These are phyloP conservation scores for Peribolospora baueri DNA, from an alignment of 768 basidiomycete genomes.

Conservation along the genomic window DNA sequence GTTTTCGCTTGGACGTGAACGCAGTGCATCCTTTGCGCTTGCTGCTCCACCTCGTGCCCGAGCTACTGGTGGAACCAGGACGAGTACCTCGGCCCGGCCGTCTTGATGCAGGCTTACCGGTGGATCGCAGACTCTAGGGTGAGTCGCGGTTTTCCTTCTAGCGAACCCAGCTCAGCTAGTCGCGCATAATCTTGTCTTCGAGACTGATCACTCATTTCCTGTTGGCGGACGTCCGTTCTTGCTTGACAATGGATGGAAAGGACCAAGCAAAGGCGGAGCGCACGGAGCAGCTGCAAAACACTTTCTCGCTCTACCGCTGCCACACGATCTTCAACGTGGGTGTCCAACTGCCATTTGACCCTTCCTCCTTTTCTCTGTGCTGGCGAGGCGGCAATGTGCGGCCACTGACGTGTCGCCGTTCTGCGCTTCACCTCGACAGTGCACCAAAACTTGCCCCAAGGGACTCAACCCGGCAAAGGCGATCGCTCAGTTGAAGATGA, in stretches of 20 bases:
- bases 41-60: constrained; percentile 93
- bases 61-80: constrained; percentile 98
- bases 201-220: not conserved
- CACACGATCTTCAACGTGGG: constrained; percentile 91
- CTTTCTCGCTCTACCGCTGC: constrained; percentile 87
- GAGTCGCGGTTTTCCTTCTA: constrained; percentile 27
- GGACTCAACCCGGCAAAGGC: constrained; percentile 36
- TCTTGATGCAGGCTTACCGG: constrained; percentile 71
- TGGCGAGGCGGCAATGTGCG: not conserved
- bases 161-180: not conserved
- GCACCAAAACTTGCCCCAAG: constrained; percentile 90
- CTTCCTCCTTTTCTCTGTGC: not conserved
- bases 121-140: constrained; percentile 87
- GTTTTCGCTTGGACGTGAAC: not conserved
- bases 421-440: constrained; percentile 18
- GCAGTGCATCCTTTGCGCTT: constrained; percentile 43
- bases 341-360: constrained; percentile 13
- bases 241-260: constrained; percentile 18
- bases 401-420: not conserved
- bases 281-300: constrained; percentile 81
- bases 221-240: not conserved
- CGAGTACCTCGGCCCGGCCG: constrained; percentile 90
- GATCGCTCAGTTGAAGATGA: not conserved
- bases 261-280: constrained; percentile 55
- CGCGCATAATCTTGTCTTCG: not conserved